A percentile compares a stretch with the other conserved stretches of the same genome.
Evolutionary conservation across 371 early-diverging fungal species (phyloP).

Genomic region (Sporodiniella umbellata): DNA sequence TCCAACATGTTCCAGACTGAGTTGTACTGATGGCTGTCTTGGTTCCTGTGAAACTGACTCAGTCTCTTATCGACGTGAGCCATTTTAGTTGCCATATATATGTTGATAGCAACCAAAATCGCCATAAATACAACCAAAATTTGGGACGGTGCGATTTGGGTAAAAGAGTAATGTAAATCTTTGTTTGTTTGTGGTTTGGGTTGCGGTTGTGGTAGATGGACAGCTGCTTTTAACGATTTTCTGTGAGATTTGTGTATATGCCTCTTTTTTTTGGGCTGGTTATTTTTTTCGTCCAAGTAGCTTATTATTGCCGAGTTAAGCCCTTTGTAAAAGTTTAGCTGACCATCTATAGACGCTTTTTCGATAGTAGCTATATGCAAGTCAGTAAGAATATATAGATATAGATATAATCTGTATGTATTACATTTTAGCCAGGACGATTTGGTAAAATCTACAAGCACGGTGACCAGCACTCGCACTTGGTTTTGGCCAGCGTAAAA

Average conservation of each 20-base stretch:
- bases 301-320: slow-evolving; percentile 56
- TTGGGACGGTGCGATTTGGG: slow-evolving; percentile 16
- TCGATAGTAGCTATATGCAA: slow-evolving; percentile 62
- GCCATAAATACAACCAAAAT: slow-evolving; percentile 31
- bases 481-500: slow-evolving; percentile 64
- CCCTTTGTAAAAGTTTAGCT: slow-evolving; percentile 54
- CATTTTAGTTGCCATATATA: slow-evolving; percentile 40
- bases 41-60: slow-evolving; percentile 2
- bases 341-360: slow-evolving; percentile 67
- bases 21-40: not conserved
- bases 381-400: not conserved
- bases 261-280: slow-evolving; percentile 6
- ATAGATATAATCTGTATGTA: not conserved
- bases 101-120: slow-evolving; percentile 31
- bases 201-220: not conserved
- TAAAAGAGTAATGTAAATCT: not conserved
- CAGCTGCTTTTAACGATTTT: not conserved
- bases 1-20: not conserved
- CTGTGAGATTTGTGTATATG: not conserved
- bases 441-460: slow-evolving; percentile 68
- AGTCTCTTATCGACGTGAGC: slow-evolving; percentile 33
- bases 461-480: slow-evolving; percentile 64
- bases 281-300: slow-evolving; percentile 30
- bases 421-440: slow-evolving; percentile 72
- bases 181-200: slow-evolving; percentile 1